phyloP scores from a whole-genome alignment of 345 rosid genomes.

The Adansonia digitata region DNA sequence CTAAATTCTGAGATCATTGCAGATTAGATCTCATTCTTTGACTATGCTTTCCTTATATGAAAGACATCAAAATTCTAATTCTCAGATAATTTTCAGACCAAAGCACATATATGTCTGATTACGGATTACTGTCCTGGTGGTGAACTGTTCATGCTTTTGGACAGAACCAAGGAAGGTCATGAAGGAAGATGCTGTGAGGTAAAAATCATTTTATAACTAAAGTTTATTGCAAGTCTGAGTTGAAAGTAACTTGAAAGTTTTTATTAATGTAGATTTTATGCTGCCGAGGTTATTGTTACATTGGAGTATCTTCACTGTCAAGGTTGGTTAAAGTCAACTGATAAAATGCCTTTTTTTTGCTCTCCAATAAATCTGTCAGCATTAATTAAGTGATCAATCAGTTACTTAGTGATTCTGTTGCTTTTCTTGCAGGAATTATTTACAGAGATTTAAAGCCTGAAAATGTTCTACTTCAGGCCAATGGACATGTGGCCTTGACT shows the following conservation, averaged over 20 bases:
- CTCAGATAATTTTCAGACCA: constrained; percentile 55
- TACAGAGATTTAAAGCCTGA: constrained; percentile 94
- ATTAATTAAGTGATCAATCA: neutral
- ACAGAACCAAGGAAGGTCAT: constrained; percentile 70
- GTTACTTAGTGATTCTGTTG: neutral
- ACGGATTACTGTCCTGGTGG: constrained; percentile 96
- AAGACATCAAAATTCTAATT: constrained; percentile 14
- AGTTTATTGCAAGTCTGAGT: neutral
- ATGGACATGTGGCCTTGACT: constrained; percentile 74
- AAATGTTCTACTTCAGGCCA: constrained; percentile 68
- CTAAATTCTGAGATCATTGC: neutral
- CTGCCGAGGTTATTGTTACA: constrained; percentile 81
- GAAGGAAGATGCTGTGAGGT: constrained; percentile 93
- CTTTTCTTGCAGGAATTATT: constrained; percentile 54
- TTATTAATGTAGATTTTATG: constrained; percentile 62
- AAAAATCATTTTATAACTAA: neutral
- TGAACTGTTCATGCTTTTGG: constrained; percentile 87
- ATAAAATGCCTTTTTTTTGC: neutral
- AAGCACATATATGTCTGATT: constrained; percentile 88
- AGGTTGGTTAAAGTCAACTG: constrained; percentile 38
- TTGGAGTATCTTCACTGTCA: constrained; percentile 96
- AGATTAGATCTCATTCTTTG: neutral
- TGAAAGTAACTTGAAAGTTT: constrained; percentile 9
- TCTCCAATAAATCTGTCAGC: neutral
- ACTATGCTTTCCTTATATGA: neutral